Evolutionary conservation across 116 monocot genomes (phyloP).

Genomic region (Trichopus zeylanicus): DNA sequence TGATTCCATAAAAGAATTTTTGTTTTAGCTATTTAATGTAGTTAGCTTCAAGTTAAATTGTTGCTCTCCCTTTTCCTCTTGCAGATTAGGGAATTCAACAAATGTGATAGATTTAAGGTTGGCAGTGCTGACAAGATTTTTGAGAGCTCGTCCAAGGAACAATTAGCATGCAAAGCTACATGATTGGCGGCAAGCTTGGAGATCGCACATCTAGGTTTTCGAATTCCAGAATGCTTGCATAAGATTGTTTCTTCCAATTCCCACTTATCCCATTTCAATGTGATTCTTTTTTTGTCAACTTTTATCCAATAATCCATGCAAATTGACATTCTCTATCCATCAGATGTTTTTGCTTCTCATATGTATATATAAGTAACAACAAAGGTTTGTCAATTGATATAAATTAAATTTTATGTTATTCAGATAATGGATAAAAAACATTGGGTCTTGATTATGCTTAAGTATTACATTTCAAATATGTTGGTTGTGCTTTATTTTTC

Average conservation of each 20-base stretch:
- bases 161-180: conserved; percentile 52
- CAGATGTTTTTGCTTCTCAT: background rate
- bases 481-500: too few relatives aligned
- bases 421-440: too few relatives aligned
- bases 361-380: too few relatives aligned
- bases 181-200: conserved; percentile 72
- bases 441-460: too few relatives aligned
- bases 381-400: too few relatives aligned
- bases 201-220: conserved; percentile 50
- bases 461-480: too few relatives aligned
- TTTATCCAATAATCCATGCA: background rate
- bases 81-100: conserved; percentile 79
- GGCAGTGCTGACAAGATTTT: conserved; percentile 98
- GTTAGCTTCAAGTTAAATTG: too few relatives aligned
- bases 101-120: conserved; percentile 93
- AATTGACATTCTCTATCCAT: background rate
- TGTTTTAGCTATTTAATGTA: too few relatives aligned
- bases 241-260: background rate
- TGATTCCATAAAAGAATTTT: too few relatives aligned
- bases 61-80: too few relatives aligned
- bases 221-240: conserved; percentile 16
- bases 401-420: too few relatives aligned
- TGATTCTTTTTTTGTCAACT: background rate
- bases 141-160: conserved; percentile 94
- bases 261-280: background rate